These are phyloP conservation scores for Pichia sp. DNA, from an alignment of 1,139 yeast genomes.

Conservation along the genomic window DNA sequence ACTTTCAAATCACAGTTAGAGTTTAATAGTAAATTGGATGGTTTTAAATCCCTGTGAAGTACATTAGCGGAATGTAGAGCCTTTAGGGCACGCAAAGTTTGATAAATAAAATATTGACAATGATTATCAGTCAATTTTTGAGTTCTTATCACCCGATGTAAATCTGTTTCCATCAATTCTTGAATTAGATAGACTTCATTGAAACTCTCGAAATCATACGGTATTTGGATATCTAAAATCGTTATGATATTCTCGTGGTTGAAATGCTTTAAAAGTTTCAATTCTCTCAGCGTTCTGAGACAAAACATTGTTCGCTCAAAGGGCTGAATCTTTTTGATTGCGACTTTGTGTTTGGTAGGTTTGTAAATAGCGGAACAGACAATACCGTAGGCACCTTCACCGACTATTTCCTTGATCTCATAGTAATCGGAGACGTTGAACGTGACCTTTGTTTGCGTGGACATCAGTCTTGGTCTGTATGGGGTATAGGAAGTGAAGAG, in stretches of 20 bases:
- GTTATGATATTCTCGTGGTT: conserved; percentile 88
- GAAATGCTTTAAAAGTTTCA: conserved; percentile 81
- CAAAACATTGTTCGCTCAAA: conserved; percentile 91
- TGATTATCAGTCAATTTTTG: conserved; percentile 55
- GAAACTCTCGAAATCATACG: conserved; percentile 61
- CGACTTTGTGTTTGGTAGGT: conserved; percentile 85
- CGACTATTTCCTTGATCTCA: conserved; percentile 72
- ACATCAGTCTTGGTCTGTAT: background rate
- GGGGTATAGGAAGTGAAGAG: too few relatives aligned
- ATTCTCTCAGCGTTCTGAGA: conserved; percentile 80
- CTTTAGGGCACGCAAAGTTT: conserved; percentile 55
- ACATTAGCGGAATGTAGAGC: conserved; percentile 61
- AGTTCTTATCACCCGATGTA: conserved; percentile 49
- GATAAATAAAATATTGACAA: conserved; percentile 61
- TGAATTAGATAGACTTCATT: conserved; percentile 65
- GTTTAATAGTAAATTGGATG: conserved; percentile 77
- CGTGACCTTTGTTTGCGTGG: conserved; percentile 30
- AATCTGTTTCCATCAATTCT: conserved; percentile 65
- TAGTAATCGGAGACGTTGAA: conserved; percentile 87
- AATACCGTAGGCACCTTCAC: conserved; percentile 98
- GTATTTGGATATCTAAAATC: conserved; percentile 85
- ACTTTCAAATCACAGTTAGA: conserved; percentile 87
- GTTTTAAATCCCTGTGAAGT: conserved; percentile 88
- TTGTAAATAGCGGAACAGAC: conserved; percentile 89
- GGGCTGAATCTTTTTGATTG: conserved; percentile 91